Percentiles rank a stretch among this genome's conserved stretches.
phyloP scores from a whole-genome alignment of 2,329 filamentous ascomycete genomes.

The Didymella keratinophila region DNA sequence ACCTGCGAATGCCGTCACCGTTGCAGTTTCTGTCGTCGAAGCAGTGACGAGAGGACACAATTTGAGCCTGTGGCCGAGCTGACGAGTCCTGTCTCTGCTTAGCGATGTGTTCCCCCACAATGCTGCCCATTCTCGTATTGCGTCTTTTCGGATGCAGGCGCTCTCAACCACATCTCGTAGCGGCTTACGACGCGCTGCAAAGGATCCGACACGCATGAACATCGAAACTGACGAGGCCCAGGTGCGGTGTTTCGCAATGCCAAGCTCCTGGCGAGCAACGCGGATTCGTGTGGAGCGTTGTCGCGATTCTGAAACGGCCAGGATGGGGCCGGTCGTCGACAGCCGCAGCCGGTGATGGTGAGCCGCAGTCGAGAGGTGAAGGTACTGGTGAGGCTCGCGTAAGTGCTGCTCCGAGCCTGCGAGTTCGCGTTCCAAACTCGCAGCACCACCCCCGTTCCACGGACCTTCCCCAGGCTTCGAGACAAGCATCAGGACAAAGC shows the following conservation, averaged over 20 bases:
- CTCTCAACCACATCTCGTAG: constrained; percentile 13
- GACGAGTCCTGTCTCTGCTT: not conserved
- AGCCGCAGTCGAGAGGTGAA: not conserved
- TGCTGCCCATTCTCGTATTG: not conserved
- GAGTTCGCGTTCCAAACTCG: not conserved
- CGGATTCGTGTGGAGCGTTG: constrained; percentile 6
- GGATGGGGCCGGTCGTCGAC: constrained; percentile 1
- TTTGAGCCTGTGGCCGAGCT: not conserved
- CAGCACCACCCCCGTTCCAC: constrained; percentile 3
- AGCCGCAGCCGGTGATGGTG: not conserved
- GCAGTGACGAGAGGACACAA: not conserved
- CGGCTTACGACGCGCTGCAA: constrained; percentile 22
- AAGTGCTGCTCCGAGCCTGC: not conserved
- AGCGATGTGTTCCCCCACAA: not conserved
- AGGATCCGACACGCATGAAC: constrained; percentile 24
- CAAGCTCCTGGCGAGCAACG: constrained; percentile 29
- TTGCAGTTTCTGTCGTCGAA: constrained; percentile 3
- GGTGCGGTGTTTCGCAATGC: constrained; percentile 35
- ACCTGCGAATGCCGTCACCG: constrained; percentile 18
- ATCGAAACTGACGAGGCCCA: constrained; percentile 30
- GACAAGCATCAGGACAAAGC: constrained; percentile 40
- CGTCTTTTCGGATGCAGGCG: not conserved
- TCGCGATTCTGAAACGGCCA: constrained; percentile 31
- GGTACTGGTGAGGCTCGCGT: not conserved
- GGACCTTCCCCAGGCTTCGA: constrained; percentile 27